phyloP scores from a whole-genome alignment of 2,329 filamentous ascomycete species.

The Hypoxylon sp. region DNA sequence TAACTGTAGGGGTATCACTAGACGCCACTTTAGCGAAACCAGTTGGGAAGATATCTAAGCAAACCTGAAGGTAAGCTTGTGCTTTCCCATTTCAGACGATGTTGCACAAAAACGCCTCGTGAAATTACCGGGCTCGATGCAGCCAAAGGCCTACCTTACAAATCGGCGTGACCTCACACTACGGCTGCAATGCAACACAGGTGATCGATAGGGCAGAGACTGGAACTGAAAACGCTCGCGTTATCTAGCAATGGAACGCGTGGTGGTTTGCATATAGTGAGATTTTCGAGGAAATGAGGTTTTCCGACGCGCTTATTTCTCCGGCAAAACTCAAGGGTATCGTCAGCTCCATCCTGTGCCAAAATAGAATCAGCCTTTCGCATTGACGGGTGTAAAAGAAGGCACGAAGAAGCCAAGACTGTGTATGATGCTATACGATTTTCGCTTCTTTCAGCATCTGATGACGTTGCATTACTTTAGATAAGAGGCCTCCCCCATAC shows the following conservation, averaged over 20 bases:
- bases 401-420: neutral
- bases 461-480: neutral
- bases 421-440: neutral
- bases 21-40: neutral
- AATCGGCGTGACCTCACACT: neutral
- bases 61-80: constrained; percentile 25
- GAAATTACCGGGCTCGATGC: neutral
- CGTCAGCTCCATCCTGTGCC: neutral
- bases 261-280: neutral
- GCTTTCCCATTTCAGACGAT: constrained; percentile 8
- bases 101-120: neutral
- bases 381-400: neutral
- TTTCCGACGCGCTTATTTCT: neutral
- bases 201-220: neutral
- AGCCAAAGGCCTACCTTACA: neutral
- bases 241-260: neutral
- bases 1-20: constrained; percentile 9
- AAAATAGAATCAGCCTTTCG: neutral
- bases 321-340: neutral
- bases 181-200: constrained; percentile 2
- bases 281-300: neutral
- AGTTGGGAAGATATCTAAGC: neutral
- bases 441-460: neutral
- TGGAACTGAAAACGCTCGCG: neutral
- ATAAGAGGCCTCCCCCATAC: neutral